A percentile compares a stretch with the other conserved stretches of the same genome.
phyloP scores from a whole-genome alignment of 139 green algal genomes.

The Mesostigma viride region DNA sequence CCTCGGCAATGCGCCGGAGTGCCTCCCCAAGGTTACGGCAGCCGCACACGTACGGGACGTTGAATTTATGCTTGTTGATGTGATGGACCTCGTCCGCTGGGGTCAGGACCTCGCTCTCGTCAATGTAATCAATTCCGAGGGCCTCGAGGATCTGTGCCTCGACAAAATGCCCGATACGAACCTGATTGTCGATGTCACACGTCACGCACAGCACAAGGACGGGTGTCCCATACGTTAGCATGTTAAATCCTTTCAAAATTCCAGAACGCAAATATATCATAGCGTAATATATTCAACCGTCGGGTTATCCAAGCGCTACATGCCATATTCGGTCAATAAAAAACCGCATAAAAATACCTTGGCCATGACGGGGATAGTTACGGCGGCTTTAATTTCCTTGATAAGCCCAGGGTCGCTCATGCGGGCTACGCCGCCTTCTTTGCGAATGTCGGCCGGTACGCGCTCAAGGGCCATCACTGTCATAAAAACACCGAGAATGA shows the following conservation, averaged over 20 bases:
- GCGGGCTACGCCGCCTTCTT: slow-evolving; percentile 88
- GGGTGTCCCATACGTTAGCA: too few relatives aligned
- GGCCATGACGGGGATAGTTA: slow-evolving; percentile 99
- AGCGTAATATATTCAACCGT: too few relatives aligned
- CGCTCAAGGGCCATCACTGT: slow-evolving; percentile 94
- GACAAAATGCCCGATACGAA: slow-evolving; percentile 97
- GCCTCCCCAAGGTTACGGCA: slow-evolving; percentile 97
- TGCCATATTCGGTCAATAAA: not conserved
- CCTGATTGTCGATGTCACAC: too few relatives aligned
- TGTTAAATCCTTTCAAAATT: too few relatives aligned
- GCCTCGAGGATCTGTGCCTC: slow-evolving; percentile 97
- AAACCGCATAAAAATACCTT: slow-evolving; percentile 47
- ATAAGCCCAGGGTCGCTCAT: slow-evolving; percentile 96
- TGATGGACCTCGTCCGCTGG: slow-evolving; percentile 96
- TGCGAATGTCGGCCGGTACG: slow-evolving; percentile 92
- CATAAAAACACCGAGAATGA: too few relatives aligned
- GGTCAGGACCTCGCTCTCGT: slow-evolving; percentile 97
- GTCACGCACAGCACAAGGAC: too few relatives aligned
- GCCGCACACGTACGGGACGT: slow-evolving; percentile 96
- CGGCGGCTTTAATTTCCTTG: slow-evolving; percentile 83
- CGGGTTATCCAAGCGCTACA: too few relatives aligned
- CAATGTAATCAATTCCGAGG: slow-evolving; percentile 92
- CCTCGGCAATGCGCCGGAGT: slow-evolving; percentile 89
- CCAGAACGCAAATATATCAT: too few relatives aligned
- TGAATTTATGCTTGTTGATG: slow-evolving; percentile 99